These are phyloP conservation scores for Glutinoglossum americanum DNA, from an alignment of 495 filamentous ascomycete genomes.

Conservation along the genomic window DNA sequence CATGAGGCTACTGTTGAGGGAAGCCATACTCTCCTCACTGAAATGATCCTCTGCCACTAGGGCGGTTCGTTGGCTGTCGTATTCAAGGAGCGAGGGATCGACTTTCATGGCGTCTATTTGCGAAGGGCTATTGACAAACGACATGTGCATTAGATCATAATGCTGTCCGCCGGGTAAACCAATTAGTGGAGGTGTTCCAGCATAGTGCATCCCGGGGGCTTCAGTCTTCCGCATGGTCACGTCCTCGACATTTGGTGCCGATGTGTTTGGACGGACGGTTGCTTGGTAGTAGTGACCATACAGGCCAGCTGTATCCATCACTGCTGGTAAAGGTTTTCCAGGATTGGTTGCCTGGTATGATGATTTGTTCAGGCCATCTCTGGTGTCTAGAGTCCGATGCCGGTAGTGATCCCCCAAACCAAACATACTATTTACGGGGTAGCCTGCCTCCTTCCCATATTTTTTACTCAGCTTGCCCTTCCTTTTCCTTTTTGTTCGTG, in stretches of 20 bases:
- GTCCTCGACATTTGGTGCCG: constrained; percentile 27
- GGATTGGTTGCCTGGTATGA: constrained; percentile 41
- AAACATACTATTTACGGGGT: neutral
- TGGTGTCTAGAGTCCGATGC: constrained; percentile 2
- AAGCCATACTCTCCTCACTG: neutral
- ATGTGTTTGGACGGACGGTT: constrained; percentile 23
- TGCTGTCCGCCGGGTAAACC: constrained; percentile 32
- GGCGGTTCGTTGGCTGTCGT: constrained; percentile 15
- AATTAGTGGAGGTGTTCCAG: constrained; percentile 17
- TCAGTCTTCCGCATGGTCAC: constrained; percentile 26
- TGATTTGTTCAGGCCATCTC: constrained; percentile 22
- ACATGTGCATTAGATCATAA: constrained; percentile 28
- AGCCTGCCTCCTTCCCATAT: neutral
- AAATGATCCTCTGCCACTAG: constrained; percentile 11
- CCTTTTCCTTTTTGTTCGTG: neutral
- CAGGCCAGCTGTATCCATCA: constrained; percentile 28
- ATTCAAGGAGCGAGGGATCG: constrained; percentile 21
- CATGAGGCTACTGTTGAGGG: neutral
- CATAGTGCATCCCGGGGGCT: constrained; percentile 9
- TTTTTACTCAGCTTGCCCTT: constrained; percentile 1
- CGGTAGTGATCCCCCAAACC: neutral
- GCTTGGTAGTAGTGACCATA: constrained; percentile 41
- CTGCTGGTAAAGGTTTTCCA: constrained; percentile 31
- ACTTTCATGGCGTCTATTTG: constrained; percentile 16
- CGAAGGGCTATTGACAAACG: constrained; percentile 9